Percentiles rank a stretch among this genome's conserved stretches.
phyloP scores from a whole-genome alignment of 306 rosid genomes.

The Astragalus membranaceus region DNA sequence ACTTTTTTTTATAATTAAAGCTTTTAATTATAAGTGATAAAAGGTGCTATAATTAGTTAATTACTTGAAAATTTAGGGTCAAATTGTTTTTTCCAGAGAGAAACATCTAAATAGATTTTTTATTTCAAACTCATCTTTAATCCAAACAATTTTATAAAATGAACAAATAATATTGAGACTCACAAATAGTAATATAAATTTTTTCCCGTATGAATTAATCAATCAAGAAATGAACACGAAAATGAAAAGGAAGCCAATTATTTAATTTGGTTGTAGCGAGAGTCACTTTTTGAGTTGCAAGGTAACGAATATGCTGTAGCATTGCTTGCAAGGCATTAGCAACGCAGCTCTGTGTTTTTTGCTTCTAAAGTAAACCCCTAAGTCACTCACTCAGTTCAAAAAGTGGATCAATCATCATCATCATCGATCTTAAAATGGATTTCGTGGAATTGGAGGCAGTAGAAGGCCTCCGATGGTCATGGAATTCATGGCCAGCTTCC shows the following conservation, averaged over 20 bases:
- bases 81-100: no score
- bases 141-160: no score
- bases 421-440: constrained; percentile 39
- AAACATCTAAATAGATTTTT: no score
- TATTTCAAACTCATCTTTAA: no score
- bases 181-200: no score
- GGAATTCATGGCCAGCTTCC: constrained; percentile 86
- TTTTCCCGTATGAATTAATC: no score
- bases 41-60: no score
- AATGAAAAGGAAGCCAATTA: neutral
- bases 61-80: no score
- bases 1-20: no score
- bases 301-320: neutral
- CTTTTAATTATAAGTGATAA: no score
- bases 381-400: neutral
- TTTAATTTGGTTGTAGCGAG: neutral
- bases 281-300: neutral
- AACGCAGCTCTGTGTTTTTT: neutral
- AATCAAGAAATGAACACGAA: neutral
- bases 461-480: constrained; percentile 93
- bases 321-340: neutral
- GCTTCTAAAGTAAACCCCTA: neutral
- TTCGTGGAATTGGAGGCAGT: constrained; percentile 76
- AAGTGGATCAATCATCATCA: neutral
- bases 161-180: no score